phyloP scores from a whole-genome alignment of 2,329 filamentous ascomycete species.

The Fusarium staphyleae region DNA sequence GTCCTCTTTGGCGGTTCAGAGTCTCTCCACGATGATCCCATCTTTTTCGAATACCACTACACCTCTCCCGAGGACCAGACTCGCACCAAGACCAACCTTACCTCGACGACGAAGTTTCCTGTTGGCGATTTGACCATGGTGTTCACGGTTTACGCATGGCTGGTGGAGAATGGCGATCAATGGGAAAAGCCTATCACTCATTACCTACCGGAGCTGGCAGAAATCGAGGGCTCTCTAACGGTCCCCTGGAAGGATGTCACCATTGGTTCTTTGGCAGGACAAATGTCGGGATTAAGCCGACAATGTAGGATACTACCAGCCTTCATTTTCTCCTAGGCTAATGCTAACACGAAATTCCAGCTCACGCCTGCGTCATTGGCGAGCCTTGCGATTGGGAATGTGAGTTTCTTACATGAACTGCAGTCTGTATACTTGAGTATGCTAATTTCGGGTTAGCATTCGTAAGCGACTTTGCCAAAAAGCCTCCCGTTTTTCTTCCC shows the following conservation, averaged over 20 bases:
- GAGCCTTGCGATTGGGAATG: constrained; percentile 17
- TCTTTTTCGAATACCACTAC: constrained; percentile 36
- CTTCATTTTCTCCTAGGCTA: accelerated
- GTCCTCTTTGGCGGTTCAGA: constrained; percentile 27
- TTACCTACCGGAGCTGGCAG: constrained; percentile 40
- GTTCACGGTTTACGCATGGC: constrained; percentile 46
- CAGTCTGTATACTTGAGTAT: accelerated
- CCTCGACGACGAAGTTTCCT: constrained; percentile 37
- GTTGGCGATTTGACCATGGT: constrained; percentile 44
- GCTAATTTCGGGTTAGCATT: constrained; percentile 8
- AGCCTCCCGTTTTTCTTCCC: constrained; percentile 24
- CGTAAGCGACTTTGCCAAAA: constrained; percentile 3
- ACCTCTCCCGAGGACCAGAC: constrained; percentile 23
- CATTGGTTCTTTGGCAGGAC: constrained; percentile 30
- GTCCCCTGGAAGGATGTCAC: constrained; percentile 28
- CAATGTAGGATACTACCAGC: constrained; percentile 19
- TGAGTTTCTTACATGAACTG: accelerated
- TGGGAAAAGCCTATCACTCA: constrained; percentile 43
- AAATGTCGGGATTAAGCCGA: constrained; percentile 31
- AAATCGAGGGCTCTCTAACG: neutral
- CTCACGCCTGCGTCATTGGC: constrained; percentile 16
- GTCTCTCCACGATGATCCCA: constrained; percentile 3
- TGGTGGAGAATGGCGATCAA: constrained; percentile 39
- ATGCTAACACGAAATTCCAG: constrained; percentile 5
- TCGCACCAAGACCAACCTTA: constrained; percentile 21